A percentile compares a stretch with the other conserved stretches of the same genome.
These are phyloP conservation scores for Pichia eremophila DNA, from an alignment of 805 yeast genomes.

Conservation along the genomic window DNA sequence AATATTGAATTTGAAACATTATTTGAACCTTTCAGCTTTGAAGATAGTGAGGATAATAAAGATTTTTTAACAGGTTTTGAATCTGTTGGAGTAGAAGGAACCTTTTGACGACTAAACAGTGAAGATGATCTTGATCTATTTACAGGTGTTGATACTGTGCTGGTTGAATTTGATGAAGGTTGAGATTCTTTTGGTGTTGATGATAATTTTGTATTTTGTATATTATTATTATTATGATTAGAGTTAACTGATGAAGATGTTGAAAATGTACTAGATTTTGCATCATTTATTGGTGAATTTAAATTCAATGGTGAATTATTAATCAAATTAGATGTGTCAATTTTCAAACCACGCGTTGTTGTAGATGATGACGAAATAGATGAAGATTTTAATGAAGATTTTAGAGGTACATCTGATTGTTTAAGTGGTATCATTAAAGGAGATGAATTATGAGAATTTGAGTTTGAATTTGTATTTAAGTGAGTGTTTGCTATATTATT, in stretches of 20 bases:
- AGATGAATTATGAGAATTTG: background rate
- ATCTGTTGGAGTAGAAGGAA: slow-evolving; percentile 2
- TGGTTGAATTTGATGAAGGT: background rate
- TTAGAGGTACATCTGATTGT: slow-evolving; percentile 1
- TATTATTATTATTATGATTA: no score
- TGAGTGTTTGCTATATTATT: no score
- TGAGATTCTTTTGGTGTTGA: background rate
- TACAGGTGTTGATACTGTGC: background rate
- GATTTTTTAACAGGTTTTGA: slow-evolving; percentile 16
- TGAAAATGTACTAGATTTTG: background rate
- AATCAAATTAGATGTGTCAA: background rate
- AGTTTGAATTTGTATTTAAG: background rate
- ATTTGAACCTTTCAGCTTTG: slow-evolving; percentile 22
- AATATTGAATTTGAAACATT: background rate
- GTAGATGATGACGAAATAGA: background rate
- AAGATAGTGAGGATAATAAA: slow-evolving; percentile 26
- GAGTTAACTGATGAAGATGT: background rate
- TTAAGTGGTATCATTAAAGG: background rate
- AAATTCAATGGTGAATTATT: background rate
- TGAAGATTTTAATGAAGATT: slow-evolving; percentile 8
- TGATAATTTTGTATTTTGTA: background rate
- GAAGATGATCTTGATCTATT: slow-evolving; percentile 4
- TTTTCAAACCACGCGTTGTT: background rate
- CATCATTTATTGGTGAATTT: background rate
- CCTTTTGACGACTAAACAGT: slow-evolving; percentile 6